Percentiles rank a stretch among this genome's conserved stretches.
These are phyloP conservation scores for Kodamaea plutei DNA, from an alignment of 1,139 yeast species.

Conservation along the genomic window DNA sequence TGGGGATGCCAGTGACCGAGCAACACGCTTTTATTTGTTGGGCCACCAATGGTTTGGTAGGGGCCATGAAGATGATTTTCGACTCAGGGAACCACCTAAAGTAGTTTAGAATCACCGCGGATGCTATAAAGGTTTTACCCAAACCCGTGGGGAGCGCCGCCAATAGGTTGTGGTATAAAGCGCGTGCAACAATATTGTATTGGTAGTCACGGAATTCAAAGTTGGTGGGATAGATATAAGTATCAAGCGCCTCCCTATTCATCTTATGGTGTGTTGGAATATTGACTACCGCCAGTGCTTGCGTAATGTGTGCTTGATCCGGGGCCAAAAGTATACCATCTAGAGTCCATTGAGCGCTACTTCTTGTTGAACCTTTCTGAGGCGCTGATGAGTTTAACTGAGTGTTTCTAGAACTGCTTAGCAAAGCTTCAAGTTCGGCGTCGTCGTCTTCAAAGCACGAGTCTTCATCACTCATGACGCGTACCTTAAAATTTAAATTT, in stretches of 20 bases:
- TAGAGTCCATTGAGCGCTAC: constrained; percentile 12
- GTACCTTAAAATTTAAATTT: too few species aligned
- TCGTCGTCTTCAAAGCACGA: constrained; percentile 11
- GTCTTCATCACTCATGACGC: constrained; percentile 9
- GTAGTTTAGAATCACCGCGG: constrained; percentile 88
- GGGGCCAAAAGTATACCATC: constrained; percentile 8
- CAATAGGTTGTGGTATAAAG: constrained; percentile 69
- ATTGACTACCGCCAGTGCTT: too few species aligned
- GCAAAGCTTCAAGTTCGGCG: constrained; percentile 9
- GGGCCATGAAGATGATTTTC: constrained; percentile 91
- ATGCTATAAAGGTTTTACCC: constrained; percentile 95
- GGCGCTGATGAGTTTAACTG: too few species aligned
- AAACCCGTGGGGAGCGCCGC: constrained; percentile 97
- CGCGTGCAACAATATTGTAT: constrained; percentile 66
- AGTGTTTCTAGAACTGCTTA: too few species aligned
- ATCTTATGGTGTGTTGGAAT: constrained; percentile 54
- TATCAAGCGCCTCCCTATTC: constrained; percentile 35
- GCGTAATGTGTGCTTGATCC: not conserved
- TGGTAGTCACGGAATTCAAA: constrained; percentile 85
- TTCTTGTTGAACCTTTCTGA: too few species aligned
- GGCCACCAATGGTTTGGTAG: constrained; percentile 95
- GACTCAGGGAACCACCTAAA: constrained; percentile 77
- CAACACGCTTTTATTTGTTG: constrained; percentile 95
- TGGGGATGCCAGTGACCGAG: constrained; percentile 80
- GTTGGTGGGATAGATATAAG: constrained; percentile 82